Evolutionary conservation across 2,329 filamentous ascomycete species (phyloP).

Genomic region (Penicillium expansum): DNA sequence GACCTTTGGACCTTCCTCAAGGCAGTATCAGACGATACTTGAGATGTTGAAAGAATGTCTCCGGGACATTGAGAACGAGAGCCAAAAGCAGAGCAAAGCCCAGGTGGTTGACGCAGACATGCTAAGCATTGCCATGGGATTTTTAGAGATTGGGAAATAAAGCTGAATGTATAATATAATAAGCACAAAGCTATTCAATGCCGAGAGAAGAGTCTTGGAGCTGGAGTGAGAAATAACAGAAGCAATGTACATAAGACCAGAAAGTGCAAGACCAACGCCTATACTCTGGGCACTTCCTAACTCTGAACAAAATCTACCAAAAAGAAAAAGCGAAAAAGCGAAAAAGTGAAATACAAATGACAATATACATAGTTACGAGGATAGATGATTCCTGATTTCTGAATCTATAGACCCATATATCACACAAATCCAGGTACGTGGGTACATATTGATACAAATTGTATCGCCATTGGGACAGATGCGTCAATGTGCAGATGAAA

Average conservation of each 20-base stretch:
- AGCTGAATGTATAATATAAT: neutral
- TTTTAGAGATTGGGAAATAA: conserved; percentile 30
- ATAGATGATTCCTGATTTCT: neutral
- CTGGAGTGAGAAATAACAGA: no score
- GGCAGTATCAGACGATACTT: conserved; percentile 39
- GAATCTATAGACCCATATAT: neutral
- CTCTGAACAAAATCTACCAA: no score
- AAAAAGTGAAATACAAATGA: no score
- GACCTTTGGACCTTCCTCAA: conserved; percentile 40
- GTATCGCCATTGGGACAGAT: neutral
- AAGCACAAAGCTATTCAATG: no score
- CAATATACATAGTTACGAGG: neutral
- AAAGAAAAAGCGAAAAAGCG: no score
- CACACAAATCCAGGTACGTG: neutral
- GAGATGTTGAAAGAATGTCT: conserved; percentile 37
- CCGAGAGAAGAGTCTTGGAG: no score
- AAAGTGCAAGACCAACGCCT: no score
- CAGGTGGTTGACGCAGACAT: conserved; percentile 30
- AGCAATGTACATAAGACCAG: no score
- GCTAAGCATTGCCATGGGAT: conserved; percentile 35
- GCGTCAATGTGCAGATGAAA: neutral
- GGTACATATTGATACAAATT: neutral
- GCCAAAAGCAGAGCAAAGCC: neutral
- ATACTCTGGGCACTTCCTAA: no score
- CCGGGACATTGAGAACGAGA: conserved; percentile 26